Conservation (phyloP, 371 early-diverging fungal genomes). For the Chytridium lagenaria region DNA sequence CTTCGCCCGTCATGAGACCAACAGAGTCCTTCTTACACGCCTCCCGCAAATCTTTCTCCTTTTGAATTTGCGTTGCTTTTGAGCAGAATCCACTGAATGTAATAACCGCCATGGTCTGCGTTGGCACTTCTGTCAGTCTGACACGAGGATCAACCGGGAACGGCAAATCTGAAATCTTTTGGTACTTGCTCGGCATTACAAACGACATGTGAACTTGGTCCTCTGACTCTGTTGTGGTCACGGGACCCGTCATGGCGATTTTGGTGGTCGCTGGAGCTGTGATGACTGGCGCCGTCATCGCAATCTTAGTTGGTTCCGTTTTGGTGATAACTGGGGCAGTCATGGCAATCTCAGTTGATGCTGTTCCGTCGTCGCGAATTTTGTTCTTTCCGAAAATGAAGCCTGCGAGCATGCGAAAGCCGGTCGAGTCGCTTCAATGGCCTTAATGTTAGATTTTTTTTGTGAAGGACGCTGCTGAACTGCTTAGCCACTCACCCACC, state of each 20-base stretch:
- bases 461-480: neutral
- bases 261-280: neutral
- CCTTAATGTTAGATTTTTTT: too few species aligned
- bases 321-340: conserved; percentile 10
- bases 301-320: neutral
- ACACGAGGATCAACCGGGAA: conserved; percentile 1
- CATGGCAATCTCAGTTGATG: conserved; percentile 12
- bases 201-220: conserved; percentile 15
- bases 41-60: neutral
- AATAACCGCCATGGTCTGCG: neutral
- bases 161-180: neutral
- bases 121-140: neutral
- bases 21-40: conserved; percentile 1
- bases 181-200: conserved; percentile 14
- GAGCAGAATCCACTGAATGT: neutral
- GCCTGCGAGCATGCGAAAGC: neutral
- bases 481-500: neutral
- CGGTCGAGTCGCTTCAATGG: neutral
- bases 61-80: neutral
- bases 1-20: neutral
- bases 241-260: neutral
- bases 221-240: too few species aligned
- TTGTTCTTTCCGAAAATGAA: neutral
- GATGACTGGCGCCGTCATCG: conserved; percentile 14
- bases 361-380: neutral